Base-by-base conservation (phyloP, 441 rosid genomes). In the Pelargonium fulgidum region DNA sequence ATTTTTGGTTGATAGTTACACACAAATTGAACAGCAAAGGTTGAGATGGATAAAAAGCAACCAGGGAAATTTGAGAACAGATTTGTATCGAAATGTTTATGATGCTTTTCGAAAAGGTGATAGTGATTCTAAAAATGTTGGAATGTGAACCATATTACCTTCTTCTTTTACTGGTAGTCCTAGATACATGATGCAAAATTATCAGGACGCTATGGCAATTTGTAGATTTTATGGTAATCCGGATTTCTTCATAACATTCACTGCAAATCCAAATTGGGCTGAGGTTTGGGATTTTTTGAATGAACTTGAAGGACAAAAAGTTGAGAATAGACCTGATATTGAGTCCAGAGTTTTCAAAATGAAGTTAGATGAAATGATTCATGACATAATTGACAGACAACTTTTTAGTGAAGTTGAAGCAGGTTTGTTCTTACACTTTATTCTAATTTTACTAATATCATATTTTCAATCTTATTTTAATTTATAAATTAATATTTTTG, bases 171-270 rank as follows among this genome's bases (percentile, higher is more conserved):
- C 29, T 1, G 36, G 71, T 0, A 17, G 65, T 0, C 50, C 71
- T 2, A 9, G 14, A 17, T 54, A 68, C 4, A 36, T 36, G 48
- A 17, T 16, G 6, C 16, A 68, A 2, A 54, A 58, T 17, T 68
- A 68, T 24, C 50, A 68, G n/a, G 71, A 68, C 41, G 71, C 65
- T 17, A 68, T 58, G 56, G 41, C 56, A 17, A 58, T 68, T 2
- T 68, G 71, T 4, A 54, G 52, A 68, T 54, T 17, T 4, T 4
- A 7, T 8, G 39, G 71, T 0, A 0, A 54, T 41, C 65, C 29
- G 0, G 54, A 68, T 29, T 9, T 36, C 0, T 68, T 56, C 4
- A 33, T 68, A n/a, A 68, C 71, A 1, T 68, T 68, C 3, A 68
- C 54, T 3, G 14, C 52, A n/a, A 68, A 68, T 33, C 36, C 24